These are phyloP conservation scores for Magnusiomyces clavatus DNA, from an alignment of 1,139 yeast species.

Conservation along the genomic window DNA sequence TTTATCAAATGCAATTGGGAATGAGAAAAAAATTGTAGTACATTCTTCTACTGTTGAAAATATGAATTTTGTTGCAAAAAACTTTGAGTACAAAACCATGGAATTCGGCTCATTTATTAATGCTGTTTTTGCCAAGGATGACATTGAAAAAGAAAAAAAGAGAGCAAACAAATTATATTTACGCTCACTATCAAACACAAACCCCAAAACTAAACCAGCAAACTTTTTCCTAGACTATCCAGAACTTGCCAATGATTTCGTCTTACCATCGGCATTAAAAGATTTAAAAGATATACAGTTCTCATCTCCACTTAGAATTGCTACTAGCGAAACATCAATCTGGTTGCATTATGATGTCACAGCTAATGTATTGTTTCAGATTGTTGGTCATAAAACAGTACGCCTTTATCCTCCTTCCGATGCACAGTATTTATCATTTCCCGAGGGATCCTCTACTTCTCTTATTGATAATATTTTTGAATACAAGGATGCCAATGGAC, in stretches of 20 bases:
- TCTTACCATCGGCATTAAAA: constrained; percentile 23
- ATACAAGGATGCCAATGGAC: constrained; percentile 15
- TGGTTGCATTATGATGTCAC: constrained; percentile 36
- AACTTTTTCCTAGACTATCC: constrained; percentile 29
- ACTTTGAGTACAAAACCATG: constrained; percentile 28
- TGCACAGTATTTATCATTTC: constrained; percentile 25
- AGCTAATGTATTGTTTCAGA: constrained; percentile 33
- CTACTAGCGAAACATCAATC: constrained; percentile 30
- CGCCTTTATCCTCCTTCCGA: constrained; percentile 33
- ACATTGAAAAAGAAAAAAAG: background rate
- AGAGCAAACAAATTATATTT: constrained; percentile 22
- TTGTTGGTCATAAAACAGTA: constrained; percentile 29
- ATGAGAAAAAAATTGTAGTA: constrained; percentile 23
- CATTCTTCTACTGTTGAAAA: constrained; percentile 24
- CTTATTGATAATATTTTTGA: constrained; percentile 29
- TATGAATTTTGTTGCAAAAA: constrained; percentile 30
- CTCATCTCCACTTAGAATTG: constrained; percentile 32
- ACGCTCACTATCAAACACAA: constrained; percentile 26
- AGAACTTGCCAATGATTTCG: constrained; percentile 27
- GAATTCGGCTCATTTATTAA: constrained; percentile 26
- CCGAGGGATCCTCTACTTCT: constrained; percentile 32
- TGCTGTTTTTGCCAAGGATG: constrained; percentile 17
- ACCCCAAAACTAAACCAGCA: constrained; percentile 30
- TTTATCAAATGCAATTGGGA: constrained; percentile 25
- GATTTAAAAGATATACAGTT: constrained; percentile 21